Base-by-base conservation (phyloP, 179 eudicot genomes). In the Corrigiola litoralis region DNA sequence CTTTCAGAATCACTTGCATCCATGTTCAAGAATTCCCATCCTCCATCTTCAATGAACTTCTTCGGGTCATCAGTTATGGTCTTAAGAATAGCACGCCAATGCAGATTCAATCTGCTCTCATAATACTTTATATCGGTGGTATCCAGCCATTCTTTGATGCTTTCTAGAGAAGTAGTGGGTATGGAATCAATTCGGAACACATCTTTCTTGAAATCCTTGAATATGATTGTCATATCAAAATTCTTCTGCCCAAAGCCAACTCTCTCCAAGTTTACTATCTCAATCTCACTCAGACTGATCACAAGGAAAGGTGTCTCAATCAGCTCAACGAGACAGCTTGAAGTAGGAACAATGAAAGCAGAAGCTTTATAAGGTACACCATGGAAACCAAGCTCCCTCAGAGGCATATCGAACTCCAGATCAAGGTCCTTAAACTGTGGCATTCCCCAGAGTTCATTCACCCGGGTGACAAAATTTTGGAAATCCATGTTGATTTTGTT, bases 331-430 rank as follows among this genome's bases (percentile, higher is more conserved):
- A 90, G 75, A 66, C 97, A 90, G 76, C 84, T 81, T 16, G 97
- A 86, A 25, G 95, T 88, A 17, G 97, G 97, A 56, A 90, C 97
- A 42, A 90, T 84, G 55, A 85, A 90, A 25, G 88, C 92, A 0
- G 97, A 88, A 9, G 97, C 72, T 70, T 90, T 90, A 55, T 84
- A 66, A 2, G 97, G 97, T 0, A 90, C 97, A 53, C 97, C 97
- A 62, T 88, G 87, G 79, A 90, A 90, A 32, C 97, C 97, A 31
- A 90, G 90, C 71, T 90, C 95, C 75, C 97, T 85, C n/a, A 90
- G 54, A 63, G 97, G 97, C 81, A 84, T 87, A 62, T 90, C 97
- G 53, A 90, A 90, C 82, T 90, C 95, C 32, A 90, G 77, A 57
- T 86, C 90, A 32, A 87, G 70, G 17, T 57, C 77, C 65, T 85